These are phyloP conservation scores for Allium fistulosum DNA, from an alignment of 106 monocot species.

Conservation along the genomic window DNA sequence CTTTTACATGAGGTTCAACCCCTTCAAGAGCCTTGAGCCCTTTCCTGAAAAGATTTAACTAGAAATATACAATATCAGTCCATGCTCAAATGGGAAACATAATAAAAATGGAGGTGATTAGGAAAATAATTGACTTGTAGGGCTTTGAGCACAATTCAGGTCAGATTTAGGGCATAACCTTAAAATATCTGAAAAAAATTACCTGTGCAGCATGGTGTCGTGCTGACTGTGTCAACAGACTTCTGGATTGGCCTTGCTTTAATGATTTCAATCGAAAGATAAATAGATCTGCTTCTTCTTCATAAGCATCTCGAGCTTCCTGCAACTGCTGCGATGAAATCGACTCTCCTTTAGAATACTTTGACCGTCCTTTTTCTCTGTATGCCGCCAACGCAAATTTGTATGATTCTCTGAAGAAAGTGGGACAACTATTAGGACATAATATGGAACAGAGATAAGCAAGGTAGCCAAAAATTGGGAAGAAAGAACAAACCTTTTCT, in stretches of 20 bases:
- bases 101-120: no score
- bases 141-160: background rate
- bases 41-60: conserved; percentile 80
- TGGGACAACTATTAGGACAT: conserved; percentile 4
- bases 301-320: conserved; percentile 34
- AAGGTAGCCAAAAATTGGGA: background rate
- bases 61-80: background rate
- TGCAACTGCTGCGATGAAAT: conserved; percentile 30
- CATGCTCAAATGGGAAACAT: no score
- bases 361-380: conserved; percentile 28
- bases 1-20: conserved; percentile 77
- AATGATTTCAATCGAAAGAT: conserved; percentile 49
- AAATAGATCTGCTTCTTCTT: conserved; percentile 30
- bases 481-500: conserved; percentile 30
- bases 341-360: conserved; percentile 22
- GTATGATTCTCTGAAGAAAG: conserved; percentile 22
- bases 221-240: conserved; percentile 49
- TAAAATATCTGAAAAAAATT: background rate
- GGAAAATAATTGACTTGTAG: no score
- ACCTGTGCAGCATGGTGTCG: conserved; percentile 55
- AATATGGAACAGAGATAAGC: background rate
- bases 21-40: conserved; percentile 68
- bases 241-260: conserved; percentile 47
- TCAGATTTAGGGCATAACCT: no score
- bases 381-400: conserved; percentile 22